Conservation (phyloP, 257 asterid genomes). For the Ilex aquifolium region DNA sequence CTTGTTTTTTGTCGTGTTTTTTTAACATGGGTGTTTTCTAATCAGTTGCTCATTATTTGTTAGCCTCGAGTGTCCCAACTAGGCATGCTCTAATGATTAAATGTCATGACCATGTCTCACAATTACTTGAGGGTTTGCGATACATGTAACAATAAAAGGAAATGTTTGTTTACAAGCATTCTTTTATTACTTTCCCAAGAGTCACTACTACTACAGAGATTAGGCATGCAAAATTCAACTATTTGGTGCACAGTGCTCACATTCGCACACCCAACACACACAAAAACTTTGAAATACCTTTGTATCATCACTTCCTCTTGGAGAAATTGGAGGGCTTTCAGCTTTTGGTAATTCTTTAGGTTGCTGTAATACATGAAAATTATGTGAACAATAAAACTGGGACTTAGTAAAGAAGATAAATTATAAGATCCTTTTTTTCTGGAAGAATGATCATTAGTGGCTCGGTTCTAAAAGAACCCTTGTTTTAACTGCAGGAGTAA, state of each 20-base stretch:
- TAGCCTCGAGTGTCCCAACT: no score
- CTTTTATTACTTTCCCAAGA: neutral
- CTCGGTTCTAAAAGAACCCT: neutral
- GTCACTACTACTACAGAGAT: no score
- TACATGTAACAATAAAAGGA: no score
- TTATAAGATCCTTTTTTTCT: neutral
- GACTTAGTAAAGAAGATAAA: conserved; percentile 1
- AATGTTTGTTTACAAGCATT: neutral
- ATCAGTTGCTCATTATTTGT: no score
- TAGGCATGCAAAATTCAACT: no score
- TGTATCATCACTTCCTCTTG: conserved; percentile 57
- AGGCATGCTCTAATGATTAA: no score
- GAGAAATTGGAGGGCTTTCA: conserved; percentile 60
- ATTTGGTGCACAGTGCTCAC: no score
- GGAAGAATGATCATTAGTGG: neutral
- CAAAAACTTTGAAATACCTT: conserved; percentile 39
- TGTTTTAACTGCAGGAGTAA: neutral
- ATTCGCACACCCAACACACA: neutral
- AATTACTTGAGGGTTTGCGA: no score
- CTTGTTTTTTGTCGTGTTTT: neutral
- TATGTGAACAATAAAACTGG: conserved; percentile 3
- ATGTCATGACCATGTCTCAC: no score
- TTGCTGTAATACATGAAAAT: conserved; percentile 24
- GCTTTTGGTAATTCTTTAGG: conserved; percentile 30
- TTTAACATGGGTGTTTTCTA: no score